Evolutionary conservation across 2,329 filamentous ascomycete species (phyloP), one percentile per base, ranked within the genome.

Genomic region (Scedosporium boydii): DNA sequence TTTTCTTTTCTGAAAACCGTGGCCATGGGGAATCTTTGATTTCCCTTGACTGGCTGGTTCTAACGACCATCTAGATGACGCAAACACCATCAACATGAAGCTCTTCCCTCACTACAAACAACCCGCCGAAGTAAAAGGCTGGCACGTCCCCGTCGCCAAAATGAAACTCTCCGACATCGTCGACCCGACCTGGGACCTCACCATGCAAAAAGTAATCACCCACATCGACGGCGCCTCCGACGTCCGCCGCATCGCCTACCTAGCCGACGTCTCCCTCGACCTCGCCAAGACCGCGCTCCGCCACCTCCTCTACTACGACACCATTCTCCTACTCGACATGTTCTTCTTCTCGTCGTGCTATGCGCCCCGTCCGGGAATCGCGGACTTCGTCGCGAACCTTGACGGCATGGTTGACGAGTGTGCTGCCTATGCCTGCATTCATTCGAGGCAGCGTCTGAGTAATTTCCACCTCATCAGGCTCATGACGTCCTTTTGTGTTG

Each of bases 331-430:
- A 61, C 84, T 98, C 10, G 95, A 99, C 75, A 90, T 97, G 68
- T 98, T 98, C 79, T 92, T 95, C 73, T 99, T 98, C 72, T 82
- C 87, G 38, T 91, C 90, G 51, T 93, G 96, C 69, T 99, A 99
- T 71, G 92, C 93, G 0, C 87, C 88, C 0, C 91, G 84, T 0
- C 82, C 87, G 0, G 87, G 90, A 44, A 88, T 99, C 63, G 85
- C 88, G 65, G 84, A 87, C 65, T 96, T 99, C 69, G 81, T 95
- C 38, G 81, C 84, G 51, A 91, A 97, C 69, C 79, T 83, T 48
- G 85, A 85, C 63, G 86, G 79, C 58, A 81, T 96, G 76, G 87
- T 96, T 64, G 89, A 91, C 66, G 95, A 99, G 77, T 98, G 95
- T 69, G 86, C 87, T 6, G 83, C 86, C 59, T 98, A 98, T 71